A percentile compares a stretch with the other conserved stretches of the same genome.
These are phyloP conservation scores for Miscanthus sacchariflorus DNA, from an alignment of 202 grass and related monocot genomes.

Conservation along the genomic window DNA sequence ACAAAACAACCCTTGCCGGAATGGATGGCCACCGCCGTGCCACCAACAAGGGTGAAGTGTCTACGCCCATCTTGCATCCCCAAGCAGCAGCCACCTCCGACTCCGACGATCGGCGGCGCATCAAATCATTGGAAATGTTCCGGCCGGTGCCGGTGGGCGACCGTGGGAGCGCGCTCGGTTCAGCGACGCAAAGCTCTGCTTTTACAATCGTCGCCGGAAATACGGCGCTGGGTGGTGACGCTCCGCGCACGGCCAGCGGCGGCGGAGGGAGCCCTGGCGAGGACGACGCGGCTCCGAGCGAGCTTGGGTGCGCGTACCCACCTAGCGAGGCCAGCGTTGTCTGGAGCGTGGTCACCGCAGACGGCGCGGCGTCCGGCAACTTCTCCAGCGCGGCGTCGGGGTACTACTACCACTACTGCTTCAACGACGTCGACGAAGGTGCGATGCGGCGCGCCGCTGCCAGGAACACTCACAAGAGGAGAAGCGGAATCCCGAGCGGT, in stretches of 20 bases:
- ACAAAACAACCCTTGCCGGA: background rate
- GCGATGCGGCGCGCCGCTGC: background rate
- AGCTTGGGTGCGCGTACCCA: constrained; percentile 41
- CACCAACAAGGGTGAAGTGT: background rate
- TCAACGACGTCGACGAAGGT: background rate
- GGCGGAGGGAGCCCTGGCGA: background rate
- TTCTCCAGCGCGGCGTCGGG: constrained; percentile 65
- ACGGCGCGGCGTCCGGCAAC: constrained; percentile 55
- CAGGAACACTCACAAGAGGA: constrained; percentile 25
- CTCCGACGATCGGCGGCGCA: constrained; percentile 11
- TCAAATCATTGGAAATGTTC: constrained; percentile 16
- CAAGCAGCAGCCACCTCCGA: background rate
- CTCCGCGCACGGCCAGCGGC: background rate
- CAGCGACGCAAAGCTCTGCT: constrained; percentile 2
- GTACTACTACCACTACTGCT: constrained; percentile 39
- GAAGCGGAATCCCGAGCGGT: background rate
- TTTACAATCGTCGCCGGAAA: constrained; percentile 45
- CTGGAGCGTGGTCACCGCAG: constrained; percentile 65
- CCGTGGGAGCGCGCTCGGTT: background rate
- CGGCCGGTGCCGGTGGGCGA: background rate
- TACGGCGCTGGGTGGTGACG: background rate
- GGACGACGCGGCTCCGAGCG: constrained; percentile 31
- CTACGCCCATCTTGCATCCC: constrained; percentile 23
- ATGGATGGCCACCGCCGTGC: background rate
- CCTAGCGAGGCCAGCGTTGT: constrained; percentile 60